phyloP scores from a whole-genome alignment of 805 yeast genomes.

The Wickerhamiella parazyma region DNA sequence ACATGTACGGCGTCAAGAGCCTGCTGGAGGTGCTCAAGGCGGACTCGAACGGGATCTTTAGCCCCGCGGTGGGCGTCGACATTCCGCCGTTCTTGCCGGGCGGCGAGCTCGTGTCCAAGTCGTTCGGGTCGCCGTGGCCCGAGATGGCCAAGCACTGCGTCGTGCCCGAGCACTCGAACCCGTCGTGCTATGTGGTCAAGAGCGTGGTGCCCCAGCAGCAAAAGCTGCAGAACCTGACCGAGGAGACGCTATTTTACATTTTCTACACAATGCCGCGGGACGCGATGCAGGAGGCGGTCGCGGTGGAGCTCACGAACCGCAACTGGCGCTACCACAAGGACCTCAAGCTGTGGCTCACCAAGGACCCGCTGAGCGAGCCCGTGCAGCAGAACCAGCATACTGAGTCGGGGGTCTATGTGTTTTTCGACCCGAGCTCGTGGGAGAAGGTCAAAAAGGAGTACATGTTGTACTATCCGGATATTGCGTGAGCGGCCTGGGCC shows the following conservation, averaged over 20 bases:
- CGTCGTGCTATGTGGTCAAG: conserved; percentile 39
- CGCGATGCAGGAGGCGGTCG: conserved; percentile 83
- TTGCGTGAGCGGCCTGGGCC: conserved; percentile 32
- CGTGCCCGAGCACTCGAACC: conserved; percentile 65
- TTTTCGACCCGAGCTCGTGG: conserved; percentile 94
- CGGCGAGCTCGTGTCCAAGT: conserved; percentile 36
- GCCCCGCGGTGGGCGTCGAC: conserved; percentile 65
- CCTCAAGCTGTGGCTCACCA: conserved; percentile 91
- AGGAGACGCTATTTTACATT: conserved; percentile 84
- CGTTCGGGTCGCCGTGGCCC: conserved; percentile 87
- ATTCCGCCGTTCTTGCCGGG: conserved; percentile 53
- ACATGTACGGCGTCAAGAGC: conserved; percentile 56
- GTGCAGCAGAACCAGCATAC: conserved; percentile 66
- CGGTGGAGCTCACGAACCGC: conserved; percentile 76
- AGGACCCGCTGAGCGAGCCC: conserved; percentile 83
- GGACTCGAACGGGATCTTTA: conserved; percentile 49
- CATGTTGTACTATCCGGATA: conserved; percentile 45
- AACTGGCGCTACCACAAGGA: conserved; percentile 98
- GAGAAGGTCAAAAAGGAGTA: conserved; percentile 74
- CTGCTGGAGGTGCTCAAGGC: conserved; percentile 43
- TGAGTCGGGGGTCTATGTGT: conserved; percentile 85
- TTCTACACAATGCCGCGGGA: conserved; percentile 91
- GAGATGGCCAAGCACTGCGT: conserved; percentile 85
- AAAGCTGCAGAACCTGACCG: conserved; percentile 44
- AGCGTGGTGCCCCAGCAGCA: conserved; percentile 33